Conservation (phyloP, 805 yeast genomes). For the Monosporozyma unispora region DNA sequence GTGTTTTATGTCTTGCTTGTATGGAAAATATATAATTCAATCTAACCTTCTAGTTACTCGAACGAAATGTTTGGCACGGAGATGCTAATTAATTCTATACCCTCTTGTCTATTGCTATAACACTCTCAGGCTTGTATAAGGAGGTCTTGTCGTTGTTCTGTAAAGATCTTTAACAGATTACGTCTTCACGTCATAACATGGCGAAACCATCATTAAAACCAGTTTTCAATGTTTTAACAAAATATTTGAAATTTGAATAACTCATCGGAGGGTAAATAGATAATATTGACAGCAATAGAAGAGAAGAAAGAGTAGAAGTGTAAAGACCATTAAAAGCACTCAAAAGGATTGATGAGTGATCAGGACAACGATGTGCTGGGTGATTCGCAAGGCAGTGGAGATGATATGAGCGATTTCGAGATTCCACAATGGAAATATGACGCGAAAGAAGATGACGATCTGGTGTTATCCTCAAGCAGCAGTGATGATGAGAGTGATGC, state of each 20-base stretch:
- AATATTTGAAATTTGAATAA: not conserved
- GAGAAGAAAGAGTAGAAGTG: no score
- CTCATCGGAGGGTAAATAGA: slow-evolving; percentile 1
- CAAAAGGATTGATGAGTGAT: not conserved
- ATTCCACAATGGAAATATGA: not conserved
- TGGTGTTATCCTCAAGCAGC: not conserved
- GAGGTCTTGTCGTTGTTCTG: not conserved
- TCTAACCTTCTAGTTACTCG: not conserved
- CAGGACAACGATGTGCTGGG: not conserved
- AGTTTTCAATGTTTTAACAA: not conserved
- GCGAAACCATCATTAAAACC: not conserved
- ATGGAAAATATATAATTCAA: no score
- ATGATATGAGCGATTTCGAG: not conserved
- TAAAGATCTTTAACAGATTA: no score
- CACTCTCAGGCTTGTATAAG: not conserved
- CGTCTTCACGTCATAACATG: not conserved
- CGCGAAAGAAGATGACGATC: not conserved
- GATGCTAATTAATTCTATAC: not conserved
- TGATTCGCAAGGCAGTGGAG: not conserved
- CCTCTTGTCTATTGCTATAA: not conserved
- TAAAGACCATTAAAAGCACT: no score
- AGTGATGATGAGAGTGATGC: not conserved
- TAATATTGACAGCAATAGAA: no score
- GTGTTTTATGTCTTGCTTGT: no score
- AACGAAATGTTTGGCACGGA: not conserved